phyloP scores from a whole-genome alignment of 192 early-diverging fungal species.

The Coemansia sp. region DNA sequence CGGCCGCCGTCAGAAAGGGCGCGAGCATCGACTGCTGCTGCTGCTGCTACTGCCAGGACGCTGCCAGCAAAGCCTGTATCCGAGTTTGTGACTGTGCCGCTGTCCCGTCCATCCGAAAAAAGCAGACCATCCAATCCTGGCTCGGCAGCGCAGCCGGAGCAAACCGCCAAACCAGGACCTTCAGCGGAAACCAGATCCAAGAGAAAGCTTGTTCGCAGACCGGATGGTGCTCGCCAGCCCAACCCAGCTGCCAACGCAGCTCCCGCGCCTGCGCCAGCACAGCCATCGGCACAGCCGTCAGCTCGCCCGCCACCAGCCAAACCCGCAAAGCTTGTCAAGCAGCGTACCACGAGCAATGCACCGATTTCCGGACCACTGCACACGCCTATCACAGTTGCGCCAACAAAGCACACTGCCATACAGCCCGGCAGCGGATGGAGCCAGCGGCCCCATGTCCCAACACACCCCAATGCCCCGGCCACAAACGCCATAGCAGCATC shows the following conservation, averaged over 20 bases:
- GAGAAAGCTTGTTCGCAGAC: background rate
- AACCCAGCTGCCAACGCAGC: background rate
- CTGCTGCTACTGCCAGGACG: background rate
- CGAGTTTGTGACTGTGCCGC: background rate
- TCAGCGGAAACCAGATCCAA: background rate
- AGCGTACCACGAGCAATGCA: background rate
- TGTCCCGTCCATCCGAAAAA: background rate
- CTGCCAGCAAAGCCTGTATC: background rate
- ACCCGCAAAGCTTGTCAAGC: slow-evolving; percentile 5
- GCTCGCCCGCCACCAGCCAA: slow-evolving; percentile 1
- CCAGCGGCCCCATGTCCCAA: slow-evolving; percentile 3
- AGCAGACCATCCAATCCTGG: background rate
- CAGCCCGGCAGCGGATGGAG: slow-evolving; percentile 20
- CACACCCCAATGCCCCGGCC: background rate
- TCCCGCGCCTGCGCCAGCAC: background rate
- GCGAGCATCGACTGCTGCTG: background rate
- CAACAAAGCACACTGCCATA: background rate
- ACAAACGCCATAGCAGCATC: background rate
- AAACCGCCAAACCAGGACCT: background rate
- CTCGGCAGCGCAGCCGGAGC: no score
- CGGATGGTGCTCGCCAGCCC: background rate
- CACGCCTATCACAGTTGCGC: slow-evolving; percentile 17
- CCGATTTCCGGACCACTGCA: slow-evolving; percentile 13
- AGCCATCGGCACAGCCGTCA: slow-evolving; percentile 11
- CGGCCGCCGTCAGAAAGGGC: background rate